Evolutionary conservation across 495 filamentous ascomycete genomes (phyloP).

Genomic region (Lasiosphaeria miniovina): DNA sequence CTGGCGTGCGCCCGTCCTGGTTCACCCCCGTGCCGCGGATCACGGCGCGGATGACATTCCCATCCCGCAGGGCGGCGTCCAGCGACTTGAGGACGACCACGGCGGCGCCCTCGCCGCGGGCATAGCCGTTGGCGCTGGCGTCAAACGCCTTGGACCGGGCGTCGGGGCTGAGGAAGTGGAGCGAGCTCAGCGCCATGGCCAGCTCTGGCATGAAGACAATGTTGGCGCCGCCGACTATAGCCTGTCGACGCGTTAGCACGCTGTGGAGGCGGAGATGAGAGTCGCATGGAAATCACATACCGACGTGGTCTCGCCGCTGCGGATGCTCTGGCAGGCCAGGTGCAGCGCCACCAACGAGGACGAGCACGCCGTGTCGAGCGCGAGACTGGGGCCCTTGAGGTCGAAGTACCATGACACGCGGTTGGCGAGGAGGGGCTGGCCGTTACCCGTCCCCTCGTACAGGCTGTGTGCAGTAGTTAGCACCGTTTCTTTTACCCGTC

Average conservation of each 20-base stretch:
- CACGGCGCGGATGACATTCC: conserved; percentile 54
- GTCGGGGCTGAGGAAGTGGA: conserved; percentile 35
- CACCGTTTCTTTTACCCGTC: too few species aligned
- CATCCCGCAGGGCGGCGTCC: conserved; percentile 42
- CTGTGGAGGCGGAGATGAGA: too few species aligned
- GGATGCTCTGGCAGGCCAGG: conserved; percentile 48
- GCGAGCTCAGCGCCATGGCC: conserved; percentile 23
- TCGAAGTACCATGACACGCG: conserved; percentile 51
- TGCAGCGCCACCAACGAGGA: conserved; percentile 52
- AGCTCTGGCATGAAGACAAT: conserved; percentile 49
- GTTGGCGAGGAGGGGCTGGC: conserved; percentile 38
- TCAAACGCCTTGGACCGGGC: conserved; percentile 56
- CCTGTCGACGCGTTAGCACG: conserved; percentile 17
- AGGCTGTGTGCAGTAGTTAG: conserved; percentile 37
- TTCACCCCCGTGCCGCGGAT: conserved; percentile 53
- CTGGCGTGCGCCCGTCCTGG: conserved; percentile 48
- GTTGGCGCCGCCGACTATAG: conserved; percentile 52
- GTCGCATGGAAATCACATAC: neutral
- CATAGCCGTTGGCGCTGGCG: conserved; percentile 58
- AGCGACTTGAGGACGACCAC: conserved; percentile 54
- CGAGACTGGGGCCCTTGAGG: conserved; percentile 38
- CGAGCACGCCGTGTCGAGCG: conserved; percentile 53
- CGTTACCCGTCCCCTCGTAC: conserved; percentile 41
- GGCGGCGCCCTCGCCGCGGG: conserved; percentile 55
- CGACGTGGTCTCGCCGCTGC: conserved; percentile 29